Evolutionary conservation across 306 rosid genomes (phyloP).

Genomic region (Vigna hirtella): DNA sequence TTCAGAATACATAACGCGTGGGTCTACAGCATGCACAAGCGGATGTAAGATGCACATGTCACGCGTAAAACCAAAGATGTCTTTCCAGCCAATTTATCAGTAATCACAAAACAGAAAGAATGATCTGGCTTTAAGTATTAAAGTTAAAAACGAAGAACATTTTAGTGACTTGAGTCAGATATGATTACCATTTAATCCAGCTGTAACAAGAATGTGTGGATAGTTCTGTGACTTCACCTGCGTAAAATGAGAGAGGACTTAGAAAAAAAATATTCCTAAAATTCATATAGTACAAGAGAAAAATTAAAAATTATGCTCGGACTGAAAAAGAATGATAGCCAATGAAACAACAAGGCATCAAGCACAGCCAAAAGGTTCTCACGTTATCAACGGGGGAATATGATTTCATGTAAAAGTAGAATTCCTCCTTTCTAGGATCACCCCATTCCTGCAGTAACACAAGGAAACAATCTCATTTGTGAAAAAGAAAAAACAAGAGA

Average conservation of each 20-base stretch:
- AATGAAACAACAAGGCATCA: constrained; percentile 29
- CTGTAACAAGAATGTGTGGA: constrained; percentile 86
- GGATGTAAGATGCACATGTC: constrained; percentile 31
- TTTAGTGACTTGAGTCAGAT: not conserved
- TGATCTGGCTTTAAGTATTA: constrained; percentile 12
- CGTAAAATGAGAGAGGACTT: constrained; percentile 33
- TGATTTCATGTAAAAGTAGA: constrained; percentile 95
- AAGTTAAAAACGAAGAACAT: constrained; percentile 1
- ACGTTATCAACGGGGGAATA: constrained; percentile 97
- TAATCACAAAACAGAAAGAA: constrained; percentile 38
- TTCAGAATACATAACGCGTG: constrained; percentile 91
- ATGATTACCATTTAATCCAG: constrained; percentile 87
- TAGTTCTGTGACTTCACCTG: constrained; percentile 85
- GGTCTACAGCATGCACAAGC: constrained; percentile 63
- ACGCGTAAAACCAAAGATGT: constrained; percentile 20
- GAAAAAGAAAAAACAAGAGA: constrained; percentile 33
- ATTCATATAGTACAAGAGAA: constrained; percentile 13
- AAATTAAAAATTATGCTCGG: constrained; percentile 25
- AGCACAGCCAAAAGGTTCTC: constrained; percentile 50
- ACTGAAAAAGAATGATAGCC: constrained; percentile 25
- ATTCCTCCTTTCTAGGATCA: constrained; percentile 91
- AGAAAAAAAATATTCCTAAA: constrained; percentile 3
- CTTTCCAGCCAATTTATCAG: constrained; percentile 37
- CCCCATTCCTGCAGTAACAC: constrained; percentile 92
- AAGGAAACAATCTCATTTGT: constrained; percentile 30